Percentiles rank a stretch among this genome's conserved stretches.
Conservation (phyloP, 768 basidiomycete species). For the Sporobolomyces phaffii region DNA sequence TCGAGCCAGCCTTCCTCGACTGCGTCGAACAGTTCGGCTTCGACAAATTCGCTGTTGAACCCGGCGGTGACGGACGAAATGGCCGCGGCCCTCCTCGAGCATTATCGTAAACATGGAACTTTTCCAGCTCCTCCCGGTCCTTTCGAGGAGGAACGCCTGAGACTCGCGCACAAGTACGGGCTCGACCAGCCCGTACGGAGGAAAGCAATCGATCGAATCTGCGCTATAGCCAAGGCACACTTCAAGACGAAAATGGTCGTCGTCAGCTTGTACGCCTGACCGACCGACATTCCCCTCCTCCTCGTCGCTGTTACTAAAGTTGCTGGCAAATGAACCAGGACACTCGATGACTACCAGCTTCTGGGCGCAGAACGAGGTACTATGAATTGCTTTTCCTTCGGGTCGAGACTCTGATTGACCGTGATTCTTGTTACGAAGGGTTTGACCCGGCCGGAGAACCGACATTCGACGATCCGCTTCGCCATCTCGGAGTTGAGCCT, state of each 20-base stretch:
- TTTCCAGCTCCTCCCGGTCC: constrained; percentile 22
- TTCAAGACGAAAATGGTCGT: constrained; percentile 25
- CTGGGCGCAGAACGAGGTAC: constrained; percentile 29
- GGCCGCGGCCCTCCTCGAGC: constrained; percentile 9
- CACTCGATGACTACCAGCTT: constrained; percentile 28
- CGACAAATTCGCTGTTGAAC: background rate
- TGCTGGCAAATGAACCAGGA: too few relatives aligned
- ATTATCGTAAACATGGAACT: constrained; percentile 10
- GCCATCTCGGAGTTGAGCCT: background rate
- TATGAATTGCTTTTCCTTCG: background rate
- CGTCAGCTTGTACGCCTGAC: constrained; percentile 18
- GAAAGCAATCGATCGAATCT: constrained; percentile 27
- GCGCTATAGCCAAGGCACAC: constrained; percentile 18
- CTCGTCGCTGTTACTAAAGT: background rate
- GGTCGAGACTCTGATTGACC: background rate
- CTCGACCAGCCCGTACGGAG: constrained; percentile 17
- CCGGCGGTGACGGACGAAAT: constrained; percentile 6
- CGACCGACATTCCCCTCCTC: background rate
- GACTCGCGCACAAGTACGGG: constrained; percentile 28
- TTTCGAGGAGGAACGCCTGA: constrained; percentile 23
- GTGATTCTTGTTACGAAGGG: background rate
- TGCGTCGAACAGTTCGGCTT: background rate
- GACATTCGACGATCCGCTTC: background rate
- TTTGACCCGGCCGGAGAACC: constrained; percentile 14
- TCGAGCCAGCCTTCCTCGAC: background rate